Conservation (phyloP, 441 rosid genomes). For the Isatis lusitanica region DNA sequence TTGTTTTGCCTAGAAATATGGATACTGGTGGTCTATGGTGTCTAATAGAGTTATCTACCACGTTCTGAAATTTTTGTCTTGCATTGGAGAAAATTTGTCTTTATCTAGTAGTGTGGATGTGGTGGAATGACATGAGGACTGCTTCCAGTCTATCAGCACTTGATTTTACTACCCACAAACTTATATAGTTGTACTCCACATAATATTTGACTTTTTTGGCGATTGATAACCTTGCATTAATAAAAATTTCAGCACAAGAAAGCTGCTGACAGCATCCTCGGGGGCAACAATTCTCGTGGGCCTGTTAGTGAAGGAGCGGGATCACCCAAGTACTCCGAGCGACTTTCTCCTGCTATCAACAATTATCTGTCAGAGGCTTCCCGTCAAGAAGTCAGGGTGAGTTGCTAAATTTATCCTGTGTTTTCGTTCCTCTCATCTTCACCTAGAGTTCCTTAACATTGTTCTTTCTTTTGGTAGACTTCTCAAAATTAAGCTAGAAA, state of each 20-base stretch:
- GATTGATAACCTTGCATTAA: constrained; percentile 2
- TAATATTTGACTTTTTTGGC: constrained; percentile 1
- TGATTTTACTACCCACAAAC: neutral
- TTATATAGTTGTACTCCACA: neutral
- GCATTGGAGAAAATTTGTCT: neutral
- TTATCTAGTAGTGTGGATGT: constrained; percentile 1
- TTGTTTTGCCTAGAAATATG: constrained; percentile 2
- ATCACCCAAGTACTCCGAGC: constrained; percentile 96
- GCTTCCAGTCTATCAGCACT: neutral
- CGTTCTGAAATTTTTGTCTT: neutral
- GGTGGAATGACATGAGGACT: constrained; percentile 2
- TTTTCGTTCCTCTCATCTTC: constrained; percentile 12
- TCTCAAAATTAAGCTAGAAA: constrained; percentile 16
- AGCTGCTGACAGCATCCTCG: constrained; percentile 87
- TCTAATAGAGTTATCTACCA: neutral
- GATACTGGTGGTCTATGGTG: constrained; percentile 7
- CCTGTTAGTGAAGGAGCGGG: constrained; percentile 81
- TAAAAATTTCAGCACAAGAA: constrained; percentile 70
- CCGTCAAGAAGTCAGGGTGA: constrained; percentile 95
- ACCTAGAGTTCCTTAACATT: neutral
- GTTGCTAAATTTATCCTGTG: constrained; percentile 33
- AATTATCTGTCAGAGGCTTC: constrained; percentile 97
- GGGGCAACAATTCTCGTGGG: constrained; percentile 91
- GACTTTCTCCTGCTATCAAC: constrained; percentile 95
- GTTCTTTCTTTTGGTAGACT: constrained; percentile 13